Percentiles rank a stretch among this genome's conserved stretches.
phyloP scores from a whole-genome alignment of 352 stramenopile genomes.

The Phytophthora megakarya region DNA sequence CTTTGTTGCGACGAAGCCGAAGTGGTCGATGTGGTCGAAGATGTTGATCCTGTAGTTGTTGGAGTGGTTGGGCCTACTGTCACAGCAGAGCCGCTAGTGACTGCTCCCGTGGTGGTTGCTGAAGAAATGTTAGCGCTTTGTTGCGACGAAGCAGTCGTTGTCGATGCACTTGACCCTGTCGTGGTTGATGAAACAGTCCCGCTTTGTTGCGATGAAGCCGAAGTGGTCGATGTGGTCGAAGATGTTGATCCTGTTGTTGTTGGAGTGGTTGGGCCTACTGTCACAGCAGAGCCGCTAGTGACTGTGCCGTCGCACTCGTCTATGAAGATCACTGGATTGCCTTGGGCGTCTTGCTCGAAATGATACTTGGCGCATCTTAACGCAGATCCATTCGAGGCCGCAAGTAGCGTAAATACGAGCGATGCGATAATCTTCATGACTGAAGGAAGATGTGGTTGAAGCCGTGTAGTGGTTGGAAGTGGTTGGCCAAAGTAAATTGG shows the following conservation, averaged over 20 bases:
- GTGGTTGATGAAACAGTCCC: neutral
- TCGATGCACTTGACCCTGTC: neutral
- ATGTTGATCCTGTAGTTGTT: neutral
- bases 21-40: neutral
- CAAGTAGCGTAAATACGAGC: constrained; percentile 16
- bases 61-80: no score
- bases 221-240: neutral
- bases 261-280: constrained; percentile 7
- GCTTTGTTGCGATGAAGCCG: neutral
- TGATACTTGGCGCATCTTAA: constrained; percentile 24
- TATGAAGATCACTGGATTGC: constrained; percentile 22
- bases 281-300: constrained; percentile 16
- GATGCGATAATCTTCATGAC: constrained; percentile 22
- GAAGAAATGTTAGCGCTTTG: no score
- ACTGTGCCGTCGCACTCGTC: constrained; percentile 23
- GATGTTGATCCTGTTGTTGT: neutral
- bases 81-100: no score
- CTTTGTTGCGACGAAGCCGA: neutral
- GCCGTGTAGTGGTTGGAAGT: neutral
- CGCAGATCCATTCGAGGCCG: constrained; percentile 11
- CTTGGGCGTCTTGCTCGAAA: constrained; percentile 23
- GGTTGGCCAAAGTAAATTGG: constrained; percentile 22
- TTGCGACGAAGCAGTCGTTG: neutral
- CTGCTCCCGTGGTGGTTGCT: neutral
- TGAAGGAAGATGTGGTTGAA: neutral